These are phyloP conservation scores for Irpex sp. DNA, from an alignment of 1,284 basidiomycete genomes.

Conservation along the genomic window DNA sequence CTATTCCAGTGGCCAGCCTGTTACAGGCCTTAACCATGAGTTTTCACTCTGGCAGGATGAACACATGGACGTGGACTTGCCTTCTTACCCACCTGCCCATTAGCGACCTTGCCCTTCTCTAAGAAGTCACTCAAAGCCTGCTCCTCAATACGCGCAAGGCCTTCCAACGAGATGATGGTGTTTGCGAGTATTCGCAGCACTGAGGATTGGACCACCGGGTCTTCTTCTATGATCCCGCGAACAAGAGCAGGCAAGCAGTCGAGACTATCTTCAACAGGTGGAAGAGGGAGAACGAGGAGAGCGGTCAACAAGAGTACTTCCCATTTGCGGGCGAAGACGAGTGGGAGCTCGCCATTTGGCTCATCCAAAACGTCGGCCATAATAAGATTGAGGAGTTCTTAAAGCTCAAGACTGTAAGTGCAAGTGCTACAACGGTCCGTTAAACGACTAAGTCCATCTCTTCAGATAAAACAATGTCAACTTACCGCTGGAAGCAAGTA, in stretches of 20 bases:
- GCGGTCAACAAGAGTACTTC: neutral
- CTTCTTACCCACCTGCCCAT: neutral
- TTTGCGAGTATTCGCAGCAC: too few species aligned
- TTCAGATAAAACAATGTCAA: slow-evolving; percentile 12
- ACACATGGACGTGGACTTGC: neutral
- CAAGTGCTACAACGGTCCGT: neutral
- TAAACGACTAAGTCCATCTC: neutral
- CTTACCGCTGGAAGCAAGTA: slow-evolving; percentile 18
- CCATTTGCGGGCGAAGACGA: slow-evolving; percentile 14
- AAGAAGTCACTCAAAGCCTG: too few species aligned
- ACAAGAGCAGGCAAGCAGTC: too few species aligned
- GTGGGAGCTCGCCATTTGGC: slow-evolving; percentile 22
- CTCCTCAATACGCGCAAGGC: too few species aligned
- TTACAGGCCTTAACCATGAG: neutral
- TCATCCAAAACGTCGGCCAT: slow-evolving; percentile 18
- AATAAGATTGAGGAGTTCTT: slow-evolving; percentile 21
- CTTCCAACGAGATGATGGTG: too few species aligned
- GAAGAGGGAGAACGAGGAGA: slow-evolving; percentile 1
- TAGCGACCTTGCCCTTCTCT: too few species aligned
- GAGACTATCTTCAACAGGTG: slow-evolving; percentile 1
- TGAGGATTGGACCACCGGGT: too few species aligned
- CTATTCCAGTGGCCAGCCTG: neutral
- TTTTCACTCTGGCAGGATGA: neutral
- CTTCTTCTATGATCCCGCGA: too few species aligned
- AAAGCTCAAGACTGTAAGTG: slow-evolving; percentile 18